Percentiles rank a stretch among this genome's conserved stretches.
Evolutionary conservation across 164 flowering plant species (phyloP).

Genomic region (Sedum album): DNA sequence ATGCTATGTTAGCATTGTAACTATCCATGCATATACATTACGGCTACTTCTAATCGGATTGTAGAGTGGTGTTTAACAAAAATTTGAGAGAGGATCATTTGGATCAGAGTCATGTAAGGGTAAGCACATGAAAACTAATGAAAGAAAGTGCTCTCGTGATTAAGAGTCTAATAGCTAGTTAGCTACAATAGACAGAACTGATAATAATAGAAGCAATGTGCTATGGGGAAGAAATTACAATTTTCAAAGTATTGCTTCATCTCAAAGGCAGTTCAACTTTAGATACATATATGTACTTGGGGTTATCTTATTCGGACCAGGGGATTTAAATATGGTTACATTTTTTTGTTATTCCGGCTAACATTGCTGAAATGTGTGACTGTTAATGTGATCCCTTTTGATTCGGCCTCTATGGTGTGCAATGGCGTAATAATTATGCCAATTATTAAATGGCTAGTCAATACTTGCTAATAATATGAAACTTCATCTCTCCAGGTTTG

Average conservation of each 20-base stretch:
- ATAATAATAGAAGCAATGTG: too few species aligned
- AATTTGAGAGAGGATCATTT: not conserved
- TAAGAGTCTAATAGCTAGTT: too few species aligned
- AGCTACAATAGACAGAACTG: too few species aligned
- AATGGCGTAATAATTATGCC: too few species aligned
- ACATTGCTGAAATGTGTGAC: not conserved
- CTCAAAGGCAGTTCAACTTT: not conserved
- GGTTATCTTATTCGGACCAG: not conserved
- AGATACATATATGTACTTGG: not conserved
- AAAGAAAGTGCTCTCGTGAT: too few species aligned
- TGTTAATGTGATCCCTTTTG: too few species aligned
- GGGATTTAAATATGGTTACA: not conserved
- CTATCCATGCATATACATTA: too few species aligned
- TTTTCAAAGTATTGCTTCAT: not conserved
- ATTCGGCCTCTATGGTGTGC: too few species aligned
- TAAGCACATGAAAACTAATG: too few species aligned
- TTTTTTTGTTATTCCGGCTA: not conserved
- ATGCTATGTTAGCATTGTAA: not conserved
- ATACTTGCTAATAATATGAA: not conserved
- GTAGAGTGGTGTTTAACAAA: too few species aligned
- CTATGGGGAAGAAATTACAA: too few species aligned
- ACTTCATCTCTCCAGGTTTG: conserved; percentile 47
- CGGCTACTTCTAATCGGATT: too few species aligned
- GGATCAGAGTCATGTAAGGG: not conserved
- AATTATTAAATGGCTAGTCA: not conserved